Conservation (phyloP, 768 basidiomycete genomes). For the Boletus tylopilopsis region DNA sequence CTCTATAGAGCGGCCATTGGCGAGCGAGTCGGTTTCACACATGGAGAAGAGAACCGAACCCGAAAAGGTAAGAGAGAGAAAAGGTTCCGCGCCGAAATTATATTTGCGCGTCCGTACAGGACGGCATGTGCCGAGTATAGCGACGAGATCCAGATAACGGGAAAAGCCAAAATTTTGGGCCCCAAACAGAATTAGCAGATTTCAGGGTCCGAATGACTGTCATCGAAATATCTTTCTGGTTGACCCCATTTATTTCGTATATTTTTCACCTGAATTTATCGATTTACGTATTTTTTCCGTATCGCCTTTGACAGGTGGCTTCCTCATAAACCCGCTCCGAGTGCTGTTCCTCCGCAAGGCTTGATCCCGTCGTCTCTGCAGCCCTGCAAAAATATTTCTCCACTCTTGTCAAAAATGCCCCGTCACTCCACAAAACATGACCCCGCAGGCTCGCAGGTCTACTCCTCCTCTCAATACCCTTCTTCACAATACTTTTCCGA, state of each 20-base stretch:
- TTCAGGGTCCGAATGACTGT: constrained; percentile 33
- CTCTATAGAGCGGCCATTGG: constrained; percentile 13
- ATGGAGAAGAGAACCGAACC: constrained; percentile 6
- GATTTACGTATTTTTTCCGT: constrained; percentile 36
- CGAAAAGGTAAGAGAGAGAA: constrained; percentile 4
- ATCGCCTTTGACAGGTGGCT: constrained; percentile 33
- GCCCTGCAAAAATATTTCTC: constrained; percentile 29
- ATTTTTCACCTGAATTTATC: constrained; percentile 18
- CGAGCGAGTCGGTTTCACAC: constrained; percentile 19
- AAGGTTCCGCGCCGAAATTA: constrained; percentile 32
- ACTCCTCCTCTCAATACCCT: constrained; percentile 22
- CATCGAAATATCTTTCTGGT: constrained; percentile 28
- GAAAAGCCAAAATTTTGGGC: constrained; percentile 32
- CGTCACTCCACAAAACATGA: constrained; percentile 31
- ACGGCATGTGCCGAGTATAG: constrained; percentile 28
- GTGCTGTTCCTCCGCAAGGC: constrained; percentile 22
- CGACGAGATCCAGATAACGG: constrained; percentile 31
- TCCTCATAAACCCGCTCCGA: constrained; percentile 33
- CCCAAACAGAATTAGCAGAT: constrained; percentile 24
- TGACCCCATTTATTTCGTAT: constrained; percentile 28
- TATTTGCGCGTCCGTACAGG: constrained; percentile 23
- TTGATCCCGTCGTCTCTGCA: constrained; percentile 26
- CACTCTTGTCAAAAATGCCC: constrained; percentile 25
- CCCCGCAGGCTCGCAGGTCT: too few species aligned
- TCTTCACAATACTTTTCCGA: constrained; percentile 27